A percentile compares a stretch with the other conserved stretches of the same genome.
These are phyloP conservation scores for Ceratocystis papillata DNA, from an alignment of 2,329 filamentous ascomycete genomes.

Conservation along the genomic window DNA sequence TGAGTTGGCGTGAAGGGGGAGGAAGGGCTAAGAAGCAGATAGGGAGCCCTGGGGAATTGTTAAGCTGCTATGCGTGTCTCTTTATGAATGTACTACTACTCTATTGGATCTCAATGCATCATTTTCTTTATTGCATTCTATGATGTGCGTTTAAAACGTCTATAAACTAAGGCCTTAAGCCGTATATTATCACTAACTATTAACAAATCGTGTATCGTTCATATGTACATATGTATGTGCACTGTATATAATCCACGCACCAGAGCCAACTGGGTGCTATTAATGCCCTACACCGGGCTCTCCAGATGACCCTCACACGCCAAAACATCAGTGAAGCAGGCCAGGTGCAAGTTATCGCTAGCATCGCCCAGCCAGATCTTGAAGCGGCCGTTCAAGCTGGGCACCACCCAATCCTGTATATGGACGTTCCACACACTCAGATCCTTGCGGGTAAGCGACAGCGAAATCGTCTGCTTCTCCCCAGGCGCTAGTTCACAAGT, in stretches of 20 bases:
- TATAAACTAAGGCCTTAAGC: neutral
- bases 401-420: constrained; percentile 56
- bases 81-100: constrained; percentile 20
- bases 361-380: constrained; percentile 35
- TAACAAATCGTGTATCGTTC: neutral
- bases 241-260: neutral
- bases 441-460: constrained; percentile 56
- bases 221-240: constrained; percentile 1
- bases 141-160: neutral
- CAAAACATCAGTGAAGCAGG: constrained; percentile 30
- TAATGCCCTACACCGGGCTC: constrained; percentile 18
- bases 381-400: constrained; percentile 32
- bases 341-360: constrained; percentile 31
- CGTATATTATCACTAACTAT: constrained; percentile 13
- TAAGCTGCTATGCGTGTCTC: neutral
- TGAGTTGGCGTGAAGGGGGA: too few species aligned
- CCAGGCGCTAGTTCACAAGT: constrained; percentile 44
- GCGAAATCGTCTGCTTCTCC: constrained; percentile 42
- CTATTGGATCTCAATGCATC: constrained; percentile 14
- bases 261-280: neutral
- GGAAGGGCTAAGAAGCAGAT: too few species aligned
- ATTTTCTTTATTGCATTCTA: neutral
- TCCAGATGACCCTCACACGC: constrained; percentile 28
- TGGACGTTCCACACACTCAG: constrained; percentile 61
- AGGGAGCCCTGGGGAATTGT: neutral